phyloP scores from a whole-genome alignment of 2,329 filamentous ascomycete genomes.

The Aspergillus novofumigatus region DNA sequence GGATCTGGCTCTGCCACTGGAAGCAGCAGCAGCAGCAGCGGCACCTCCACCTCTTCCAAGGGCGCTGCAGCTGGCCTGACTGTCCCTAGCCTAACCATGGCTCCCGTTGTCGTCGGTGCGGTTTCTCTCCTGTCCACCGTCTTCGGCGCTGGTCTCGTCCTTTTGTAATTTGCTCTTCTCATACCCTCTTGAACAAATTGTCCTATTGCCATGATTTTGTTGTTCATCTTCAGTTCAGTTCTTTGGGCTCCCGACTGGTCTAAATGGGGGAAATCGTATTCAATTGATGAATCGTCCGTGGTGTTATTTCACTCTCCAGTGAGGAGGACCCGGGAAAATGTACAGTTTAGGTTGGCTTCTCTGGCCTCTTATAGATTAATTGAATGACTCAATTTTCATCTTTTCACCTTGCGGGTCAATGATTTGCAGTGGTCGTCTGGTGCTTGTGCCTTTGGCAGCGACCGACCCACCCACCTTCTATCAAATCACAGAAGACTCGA shows the following conservation, averaged over 20 bases:
- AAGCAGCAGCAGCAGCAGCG: conserved; percentile 4
- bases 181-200: conserved; percentile 7
- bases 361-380: conserved; percentile 9
- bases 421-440: too few species aligned
- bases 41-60: conserved; percentile 27
- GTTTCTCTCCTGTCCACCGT: conserved; percentile 51
- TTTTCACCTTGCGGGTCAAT: neutral
- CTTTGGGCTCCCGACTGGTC: neutral
- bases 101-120: conserved; percentile 49
- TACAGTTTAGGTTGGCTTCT: conserved; percentile 13
- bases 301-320: conserved; percentile 1
- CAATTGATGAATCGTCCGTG: conserved; percentile 3
- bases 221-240: conserved; percentile 4
- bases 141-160: conserved; percentile 46
- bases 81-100: conserved; percentile 44
- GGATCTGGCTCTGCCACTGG: conserved; percentile 42
- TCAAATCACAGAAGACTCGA: too few species aligned
- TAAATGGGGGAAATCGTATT: conserved; percentile 1
- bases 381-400: neutral
- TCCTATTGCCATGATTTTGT: conserved; percentile 8
- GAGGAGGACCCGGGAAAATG: conserved; percentile 4
- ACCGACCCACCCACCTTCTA: too few species aligned
- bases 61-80: conserved; percentile 44
- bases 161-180: conserved; percentile 23
- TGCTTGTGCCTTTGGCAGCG: too few species aligned